Percentiles rank a stretch among this genome's conserved stretches.
Conservation (phyloP, 2,329 filamentous ascomycete species). For the Fusarium tjaetaba region DNA sequence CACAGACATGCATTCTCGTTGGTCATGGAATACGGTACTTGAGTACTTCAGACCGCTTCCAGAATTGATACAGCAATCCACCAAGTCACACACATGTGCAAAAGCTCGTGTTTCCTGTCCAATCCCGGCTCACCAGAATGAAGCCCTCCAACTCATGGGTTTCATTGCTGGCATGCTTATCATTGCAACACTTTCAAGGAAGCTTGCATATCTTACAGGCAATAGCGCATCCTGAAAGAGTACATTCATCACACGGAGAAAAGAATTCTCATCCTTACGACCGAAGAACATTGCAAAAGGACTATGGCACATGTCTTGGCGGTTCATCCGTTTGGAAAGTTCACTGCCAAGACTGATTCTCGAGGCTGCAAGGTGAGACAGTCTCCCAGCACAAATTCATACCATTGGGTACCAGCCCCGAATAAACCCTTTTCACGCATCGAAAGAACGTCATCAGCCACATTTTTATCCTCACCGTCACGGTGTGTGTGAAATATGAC, state of each 20-base stretch:
- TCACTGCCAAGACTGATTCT: background rate
- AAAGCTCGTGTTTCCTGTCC: conserved; percentile 12
- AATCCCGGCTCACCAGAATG: conserved; percentile 29
- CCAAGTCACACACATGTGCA: background rate
- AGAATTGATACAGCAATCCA: background rate
- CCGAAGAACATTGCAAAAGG: conserved; percentile 6
- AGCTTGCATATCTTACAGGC: conserved; percentile 4
- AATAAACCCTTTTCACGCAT: background rate
- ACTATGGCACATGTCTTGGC: conserved; percentile 1
- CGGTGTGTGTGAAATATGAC: background rate
- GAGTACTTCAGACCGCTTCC: conserved; percentile 18
- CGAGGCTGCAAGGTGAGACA: background rate
- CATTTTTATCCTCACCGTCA: conserved; percentile 8
- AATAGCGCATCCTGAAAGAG: background rate
- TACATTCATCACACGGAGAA: background rate
- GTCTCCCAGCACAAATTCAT: background rate
- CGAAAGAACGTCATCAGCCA: conserved; percentile 19
- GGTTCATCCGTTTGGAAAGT: background rate
- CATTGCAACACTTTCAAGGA: background rate
- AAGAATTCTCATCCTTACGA: conserved; percentile 2
- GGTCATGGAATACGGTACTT: background rate
- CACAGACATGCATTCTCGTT: background rate
- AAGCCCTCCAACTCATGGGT: conserved; percentile 16
- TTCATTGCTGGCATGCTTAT: conserved; percentile 6
- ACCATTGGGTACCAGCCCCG: background rate